Base-by-base conservation (phyloP, 108 stramenopile species). In the Halocafeteria seosinensis region DNA sequence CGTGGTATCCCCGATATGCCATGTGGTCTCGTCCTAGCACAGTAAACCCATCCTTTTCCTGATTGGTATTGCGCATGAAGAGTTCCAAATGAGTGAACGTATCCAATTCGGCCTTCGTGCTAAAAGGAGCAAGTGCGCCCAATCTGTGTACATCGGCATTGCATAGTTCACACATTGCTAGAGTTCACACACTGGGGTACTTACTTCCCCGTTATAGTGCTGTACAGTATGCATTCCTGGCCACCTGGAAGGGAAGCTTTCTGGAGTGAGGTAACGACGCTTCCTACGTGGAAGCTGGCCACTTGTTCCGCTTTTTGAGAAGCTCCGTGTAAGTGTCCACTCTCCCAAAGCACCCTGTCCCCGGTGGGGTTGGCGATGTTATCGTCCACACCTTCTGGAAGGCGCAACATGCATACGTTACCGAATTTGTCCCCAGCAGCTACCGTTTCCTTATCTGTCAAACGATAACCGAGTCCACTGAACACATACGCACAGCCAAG, bases 341-440 rank as follows among this genome's bases (percentile, higher is more conserved):
- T 50, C 78, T 60, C 13, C 84, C 74, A 0, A 83, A 75, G 61
- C 82, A 81, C 85, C 84, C 84, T 11, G 83, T 73, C 11, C 81
- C 85, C 64, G 81, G 81, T 63, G 73, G 88, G 87, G 25, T 84
- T 73, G 4, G 81, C 82, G 38, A 76, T 78, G 50, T 81, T 80
- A 34, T 85, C 84, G 24, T 4, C 62, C 23, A 82, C 76, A 31
- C 85, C 87, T 38, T 82, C 69, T 29, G 88, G 87, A 9, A 87
- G 57, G n/a, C 91, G 82, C 37, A 98, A 67, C 13, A 95, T 77
- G 29, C 87, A 87, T 17, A 98, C 69, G 71, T 92, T 92, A 27
- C 95, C 95, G 70, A 92, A 93, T 66, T 93, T 93, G 78, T 95
- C 93, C 0, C 86, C 89, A 0, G 87, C 92, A 1, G 91, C 91